A percentile compares a stretch with the other conserved stretches of the same genome.
phyloP scores from a whole-genome alignment of 2,329 filamentous ascomycete genomes.

The Colletotrichum cereale region DNA sequence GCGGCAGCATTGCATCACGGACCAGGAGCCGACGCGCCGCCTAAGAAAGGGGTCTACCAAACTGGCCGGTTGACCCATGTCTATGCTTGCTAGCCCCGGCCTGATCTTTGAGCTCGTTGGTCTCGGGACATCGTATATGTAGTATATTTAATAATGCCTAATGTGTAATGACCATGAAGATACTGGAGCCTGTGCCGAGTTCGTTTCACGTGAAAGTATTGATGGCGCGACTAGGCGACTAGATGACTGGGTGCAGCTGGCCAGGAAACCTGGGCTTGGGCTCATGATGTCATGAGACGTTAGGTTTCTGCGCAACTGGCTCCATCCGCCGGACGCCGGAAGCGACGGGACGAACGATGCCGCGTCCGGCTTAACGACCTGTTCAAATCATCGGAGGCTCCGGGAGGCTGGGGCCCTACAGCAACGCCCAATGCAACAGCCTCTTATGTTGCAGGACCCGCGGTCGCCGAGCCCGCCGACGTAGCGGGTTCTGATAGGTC shows the following conservation, averaged over 20 bases:
- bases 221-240: background rate
- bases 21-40: constrained; percentile 32
- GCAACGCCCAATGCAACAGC: background rate
- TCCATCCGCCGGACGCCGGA: background rate
- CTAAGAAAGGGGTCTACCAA: background rate
- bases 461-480: background rate
- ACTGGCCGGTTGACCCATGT: too few relatives aligned
- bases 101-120: background rate
- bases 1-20: background rate
- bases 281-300: constrained; percentile 10
- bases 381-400: constrained; percentile 4
- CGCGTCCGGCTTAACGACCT: constrained; percentile 12
- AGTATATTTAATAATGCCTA: constrained; percentile 22
- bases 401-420: background rate
- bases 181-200: background rate
- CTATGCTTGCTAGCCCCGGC: background rate
- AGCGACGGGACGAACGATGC: background rate
- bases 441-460: background rate
- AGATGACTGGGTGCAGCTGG: background rate
- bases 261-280: background rate
- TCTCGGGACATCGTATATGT: background rate
- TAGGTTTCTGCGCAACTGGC: background rate
- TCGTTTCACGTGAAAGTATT: background rate
- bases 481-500: background rate
- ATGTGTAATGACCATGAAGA: constrained; percentile 23